These are phyloP conservation scores for Populus nigra DNA, from an alignment of 345 rosid species.

Conservation along the genomic window DNA sequence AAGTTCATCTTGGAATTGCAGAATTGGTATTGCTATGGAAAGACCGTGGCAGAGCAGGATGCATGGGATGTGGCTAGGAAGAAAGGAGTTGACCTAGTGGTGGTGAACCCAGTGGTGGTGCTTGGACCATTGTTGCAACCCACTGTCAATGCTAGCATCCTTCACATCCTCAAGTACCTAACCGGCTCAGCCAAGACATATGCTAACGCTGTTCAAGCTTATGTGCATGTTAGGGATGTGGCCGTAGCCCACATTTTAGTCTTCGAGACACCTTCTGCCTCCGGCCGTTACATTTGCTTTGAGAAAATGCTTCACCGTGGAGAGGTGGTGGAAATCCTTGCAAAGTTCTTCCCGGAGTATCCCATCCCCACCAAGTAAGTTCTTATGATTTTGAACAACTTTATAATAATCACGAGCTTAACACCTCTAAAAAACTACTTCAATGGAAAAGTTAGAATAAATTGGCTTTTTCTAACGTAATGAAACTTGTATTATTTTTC, in stretches of 20 bases:
- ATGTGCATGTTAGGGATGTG: slow-evolving; percentile 83
- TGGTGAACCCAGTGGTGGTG: slow-evolving; percentile 78
- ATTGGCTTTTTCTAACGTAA: no score
- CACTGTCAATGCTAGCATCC: slow-evolving; percentile 62
- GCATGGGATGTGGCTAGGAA: slow-evolving; percentile 2
- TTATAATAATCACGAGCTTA: no score
- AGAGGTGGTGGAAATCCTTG: slow-evolving; percentile 82
- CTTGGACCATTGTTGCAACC: slow-evolving; percentile 86
- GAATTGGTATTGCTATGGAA: slow-evolving; percentile 99
- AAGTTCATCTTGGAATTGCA: slow-evolving; percentile 19
- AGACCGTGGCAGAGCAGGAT: slow-evolving; percentile 79
- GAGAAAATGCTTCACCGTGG: slow-evolving; percentile 93
- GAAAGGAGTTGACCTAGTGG: slow-evolving; percentile 85
- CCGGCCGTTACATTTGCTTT: slow-evolving; percentile 88
- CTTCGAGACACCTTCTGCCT: slow-evolving; percentile 74
- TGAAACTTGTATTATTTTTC: no score
- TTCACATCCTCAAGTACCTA: slow-evolving; percentile 90
- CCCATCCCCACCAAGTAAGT: slow-evolving; percentile 93
- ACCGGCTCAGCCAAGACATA: slow-evolving; percentile 93
- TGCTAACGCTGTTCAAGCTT: slow-evolving; percentile 81
- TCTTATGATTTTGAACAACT: not conserved
- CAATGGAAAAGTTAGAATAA: no score
- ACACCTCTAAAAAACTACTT: no score
- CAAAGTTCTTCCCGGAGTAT: slow-evolving; percentile 88
- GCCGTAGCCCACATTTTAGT: slow-evolving; percentile 85